phyloP scores from a whole-genome alignment of 2,329 filamentous ascomycete genomes.

The Claviceps spartinae region DNA sequence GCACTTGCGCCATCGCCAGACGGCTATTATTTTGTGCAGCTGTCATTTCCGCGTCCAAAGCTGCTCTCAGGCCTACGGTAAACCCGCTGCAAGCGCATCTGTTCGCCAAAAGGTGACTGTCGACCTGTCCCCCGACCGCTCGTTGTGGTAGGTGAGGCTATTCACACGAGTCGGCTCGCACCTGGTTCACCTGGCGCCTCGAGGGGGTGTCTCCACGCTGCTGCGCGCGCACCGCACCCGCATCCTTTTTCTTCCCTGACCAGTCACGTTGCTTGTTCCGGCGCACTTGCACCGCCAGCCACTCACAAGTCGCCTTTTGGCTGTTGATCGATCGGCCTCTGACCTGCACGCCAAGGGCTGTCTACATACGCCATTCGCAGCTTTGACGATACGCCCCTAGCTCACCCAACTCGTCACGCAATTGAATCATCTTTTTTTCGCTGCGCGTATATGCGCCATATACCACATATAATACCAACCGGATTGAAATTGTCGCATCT shows the following conservation, averaged over 20 bases:
- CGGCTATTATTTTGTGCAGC: slow-evolving; percentile 20
- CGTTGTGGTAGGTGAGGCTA: slow-evolving; percentile 24
- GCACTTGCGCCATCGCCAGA: slow-evolving; percentile 23
- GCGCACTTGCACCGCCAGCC: slow-evolving; percentile 4
- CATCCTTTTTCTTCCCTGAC: slow-evolving; percentile 7
- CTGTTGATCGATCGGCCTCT: not conserved
- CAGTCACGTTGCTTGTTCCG: slow-evolving; percentile 12
- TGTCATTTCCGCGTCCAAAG: slow-evolving; percentile 16
- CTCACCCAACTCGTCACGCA: not conserved
- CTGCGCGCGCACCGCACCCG: slow-evolving; percentile 8
- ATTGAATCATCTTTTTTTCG: not conserved
- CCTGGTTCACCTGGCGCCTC: slow-evolving; percentile 5
- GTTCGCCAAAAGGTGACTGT: slow-evolving; percentile 8
- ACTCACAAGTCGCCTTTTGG: not conserved
- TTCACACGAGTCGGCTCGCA: slow-evolving; percentile 18
- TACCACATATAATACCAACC: not conserved
- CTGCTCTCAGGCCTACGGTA: slow-evolving; percentile 10
- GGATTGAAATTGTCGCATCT: not conserved
- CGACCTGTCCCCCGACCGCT: slow-evolving; percentile 9
- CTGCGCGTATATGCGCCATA: not conserved
- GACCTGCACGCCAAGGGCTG: not conserved
- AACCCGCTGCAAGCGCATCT: slow-evolving; percentile 11
- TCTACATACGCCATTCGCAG: slow-evolving; percentile 2
- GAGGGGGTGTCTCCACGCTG: slow-evolving; percentile 6
- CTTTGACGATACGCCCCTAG: slow-evolving; percentile 3